phyloP scores from a whole-genome alignment of 805 yeast genomes.

The Candida arabinofermentans region DNA sequence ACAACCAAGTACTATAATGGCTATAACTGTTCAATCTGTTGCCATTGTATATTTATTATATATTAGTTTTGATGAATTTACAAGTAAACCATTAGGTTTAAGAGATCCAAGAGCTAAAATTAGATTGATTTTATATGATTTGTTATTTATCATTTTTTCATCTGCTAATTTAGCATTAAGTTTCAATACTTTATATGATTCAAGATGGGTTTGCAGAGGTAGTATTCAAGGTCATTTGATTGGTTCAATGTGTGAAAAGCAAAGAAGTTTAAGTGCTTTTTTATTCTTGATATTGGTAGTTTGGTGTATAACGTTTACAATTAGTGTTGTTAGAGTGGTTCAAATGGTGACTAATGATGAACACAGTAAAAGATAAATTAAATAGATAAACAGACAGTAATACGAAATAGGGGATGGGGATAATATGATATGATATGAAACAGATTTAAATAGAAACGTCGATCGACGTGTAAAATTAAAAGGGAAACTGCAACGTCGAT shows the following conservation, averaged over 20 bases:
- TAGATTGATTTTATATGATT: slow-evolving; percentile 74
- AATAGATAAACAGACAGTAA: too few relatives aligned
- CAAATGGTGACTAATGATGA: slow-evolving; percentile 45
- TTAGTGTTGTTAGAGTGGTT: slow-evolving; percentile 79
- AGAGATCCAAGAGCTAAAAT: slow-evolving; percentile 82
- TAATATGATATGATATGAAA: too few relatives aligned
- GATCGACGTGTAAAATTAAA: too few relatives aligned
- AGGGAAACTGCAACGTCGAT: too few relatives aligned
- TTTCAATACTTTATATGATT: slow-evolving; percentile 76
- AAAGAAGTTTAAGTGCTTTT: slow-evolving; percentile 73
- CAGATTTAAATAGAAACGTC: too few relatives aligned
- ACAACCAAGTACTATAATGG: slow-evolving; percentile 91
- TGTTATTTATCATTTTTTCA: slow-evolving; percentile 82
- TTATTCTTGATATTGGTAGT: slow-evolving; percentile 67
- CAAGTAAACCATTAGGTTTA: slow-evolving; percentile 87
- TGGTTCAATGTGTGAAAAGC: slow-evolving; percentile 66
- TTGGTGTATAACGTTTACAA: slow-evolving; percentile 84
- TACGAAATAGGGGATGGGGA: too few relatives aligned
- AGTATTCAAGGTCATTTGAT: slow-evolving; percentile 17
- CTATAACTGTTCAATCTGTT: slow-evolving; percentile 75
- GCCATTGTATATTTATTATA: slow-evolving; percentile 76
- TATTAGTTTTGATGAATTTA: slow-evolving; percentile 87
- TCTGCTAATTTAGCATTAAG: slow-evolving; percentile 85
- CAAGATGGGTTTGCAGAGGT: slow-evolving; percentile 69
- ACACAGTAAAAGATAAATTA: slow-evolving; percentile 1